These are phyloP conservation scores for Trypanosoma scelopori DNA, from an alignment of 208 protist species.

Conservation along the genomic window DNA sequence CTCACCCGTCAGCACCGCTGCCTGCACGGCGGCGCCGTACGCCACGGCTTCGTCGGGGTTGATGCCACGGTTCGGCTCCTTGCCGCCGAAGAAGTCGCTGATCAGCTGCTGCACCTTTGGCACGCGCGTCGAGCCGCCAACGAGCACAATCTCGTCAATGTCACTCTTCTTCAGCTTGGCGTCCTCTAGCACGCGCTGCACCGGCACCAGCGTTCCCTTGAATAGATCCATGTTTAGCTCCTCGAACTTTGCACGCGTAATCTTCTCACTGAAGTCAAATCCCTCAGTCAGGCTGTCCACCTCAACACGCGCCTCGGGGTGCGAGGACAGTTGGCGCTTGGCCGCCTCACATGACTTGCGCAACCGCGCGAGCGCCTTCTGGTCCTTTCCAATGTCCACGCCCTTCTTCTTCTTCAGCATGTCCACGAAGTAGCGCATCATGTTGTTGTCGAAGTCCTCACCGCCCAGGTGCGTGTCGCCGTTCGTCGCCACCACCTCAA, in stretches of 20 bases:
- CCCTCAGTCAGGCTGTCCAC: slow-evolving; percentile 98
- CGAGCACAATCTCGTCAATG: slow-evolving; percentile 95
- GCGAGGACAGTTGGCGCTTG: slow-evolving; percentile 81
- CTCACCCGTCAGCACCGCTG: slow-evolving; percentile 90
- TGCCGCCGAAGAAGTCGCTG: slow-evolving; percentile 93
- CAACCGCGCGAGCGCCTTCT: slow-evolving; percentile 62
- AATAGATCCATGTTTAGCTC: slow-evolving; percentile 93
- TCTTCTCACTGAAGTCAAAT: slow-evolving; percentile 96
- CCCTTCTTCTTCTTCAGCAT: slow-evolving; percentile 95
- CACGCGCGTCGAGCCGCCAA: slow-evolving; percentile 97
- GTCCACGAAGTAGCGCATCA: slow-evolving; percentile 96
- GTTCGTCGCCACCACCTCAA: slow-evolving; percentile 99
- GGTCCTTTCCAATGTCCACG: slow-evolving; percentile 60
- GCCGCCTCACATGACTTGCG: slow-evolving; percentile 63
- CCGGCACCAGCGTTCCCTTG: slow-evolving; percentile 74
- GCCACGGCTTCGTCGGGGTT: slow-evolving; percentile 94
- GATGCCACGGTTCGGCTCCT: slow-evolving; percentile 93
- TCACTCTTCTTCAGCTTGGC: slow-evolving; percentile 81
- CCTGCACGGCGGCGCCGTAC: slow-evolving; percentile 97
- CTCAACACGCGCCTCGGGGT: slow-evolving; percentile 92
- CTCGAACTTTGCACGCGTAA: slow-evolving; percentile 99
- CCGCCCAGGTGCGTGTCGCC: slow-evolving; percentile 99
- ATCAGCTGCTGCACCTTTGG: slow-evolving; percentile 98
- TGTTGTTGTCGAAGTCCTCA: slow-evolving; percentile 99
- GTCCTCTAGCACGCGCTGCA: slow-evolving; percentile 88